Conservation (phyloP, 2,329 filamentous ascomycete genomes). For the Fusarium virguliforme region DNA sequence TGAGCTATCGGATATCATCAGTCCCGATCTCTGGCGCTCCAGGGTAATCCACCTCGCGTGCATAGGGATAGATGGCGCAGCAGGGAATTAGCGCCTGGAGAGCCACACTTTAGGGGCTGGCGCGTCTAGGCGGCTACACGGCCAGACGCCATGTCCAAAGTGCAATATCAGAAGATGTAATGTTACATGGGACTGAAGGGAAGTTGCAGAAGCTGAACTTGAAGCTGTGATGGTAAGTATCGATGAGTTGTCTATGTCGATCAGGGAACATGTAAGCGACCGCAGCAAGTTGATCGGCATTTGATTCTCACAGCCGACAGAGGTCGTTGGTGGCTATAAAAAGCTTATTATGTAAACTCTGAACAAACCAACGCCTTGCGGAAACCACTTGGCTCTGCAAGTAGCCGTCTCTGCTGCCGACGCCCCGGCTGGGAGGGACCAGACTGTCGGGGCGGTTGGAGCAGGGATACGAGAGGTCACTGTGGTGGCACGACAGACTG, state of each 20-base stretch:
- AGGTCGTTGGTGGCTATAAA: constrained; percentile 7
- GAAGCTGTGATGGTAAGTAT: constrained; percentile 6
- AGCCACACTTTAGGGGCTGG: constrained; percentile 23
- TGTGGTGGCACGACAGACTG: constrained; percentile 23
- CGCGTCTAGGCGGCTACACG: constrained; percentile 42
- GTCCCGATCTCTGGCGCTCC: constrained; percentile 17
- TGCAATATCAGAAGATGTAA: neutral
- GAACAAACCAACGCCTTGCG: neutral
- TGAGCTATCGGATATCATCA: constrained; percentile 11
- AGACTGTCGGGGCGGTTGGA: constrained; percentile 8
- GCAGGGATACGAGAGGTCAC: constrained; percentile 14
- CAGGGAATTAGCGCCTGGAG: neutral
- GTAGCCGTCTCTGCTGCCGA: constrained; percentile 6
- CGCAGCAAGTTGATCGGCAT: constrained; percentile 11
- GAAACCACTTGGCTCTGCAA: constrained; percentile 13
- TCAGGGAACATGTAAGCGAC: neutral
- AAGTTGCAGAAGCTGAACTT: constrained; percentile 23
- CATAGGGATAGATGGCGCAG: constrained; percentile 23
- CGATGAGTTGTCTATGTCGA: neutral
- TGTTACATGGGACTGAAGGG: constrained; percentile 9
- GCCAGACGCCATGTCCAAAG: constrained; percentile 15
- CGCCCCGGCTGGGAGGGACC: constrained; percentile 1
- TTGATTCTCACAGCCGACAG: constrained; percentile 18
- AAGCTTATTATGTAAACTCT: constrained; percentile 8
- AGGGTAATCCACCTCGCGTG: constrained; percentile 19